Conservation (phyloP, 306 rosid genomes). For the Carpinus fangiana region DNA sequence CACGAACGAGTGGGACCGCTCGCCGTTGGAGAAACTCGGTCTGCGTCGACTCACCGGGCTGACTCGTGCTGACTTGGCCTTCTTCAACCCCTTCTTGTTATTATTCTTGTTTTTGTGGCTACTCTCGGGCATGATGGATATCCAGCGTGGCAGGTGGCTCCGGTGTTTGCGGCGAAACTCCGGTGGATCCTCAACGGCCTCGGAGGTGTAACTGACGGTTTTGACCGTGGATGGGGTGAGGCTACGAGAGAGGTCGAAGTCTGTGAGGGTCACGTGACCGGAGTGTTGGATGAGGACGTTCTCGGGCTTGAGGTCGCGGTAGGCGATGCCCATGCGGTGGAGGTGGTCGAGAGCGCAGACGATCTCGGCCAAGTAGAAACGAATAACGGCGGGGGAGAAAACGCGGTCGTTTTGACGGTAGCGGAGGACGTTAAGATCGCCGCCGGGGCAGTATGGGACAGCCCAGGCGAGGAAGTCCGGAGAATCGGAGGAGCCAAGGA, state of each 20-base stretch:
- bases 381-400: conserved; percentile 71
- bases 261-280: conserved; percentile 94
- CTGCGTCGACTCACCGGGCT: conserved; percentile 76
- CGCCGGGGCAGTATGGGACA: conserved; percentile 86
- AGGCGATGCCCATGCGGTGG: conserved; percentile 71
- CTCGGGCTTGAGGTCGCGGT: conserved; percentile 94
- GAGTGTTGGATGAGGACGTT: conserved; percentile 81
- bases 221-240: conserved; percentile 38
- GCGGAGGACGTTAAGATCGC: conserved; percentile 88
- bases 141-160: conserved; percentile 58
- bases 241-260: conserved; percentile 81
- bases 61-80: conserved; percentile 72
- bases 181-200: conserved; percentile 19
- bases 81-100: conserved; percentile 34
- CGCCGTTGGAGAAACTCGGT: conserved; percentile 61
- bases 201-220: conserved; percentile 3
- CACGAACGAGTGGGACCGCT: conserved; percentile 82
- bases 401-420: conserved; percentile 73
- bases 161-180: conserved; percentile 36
- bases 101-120: background rate
- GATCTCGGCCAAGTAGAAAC: conserved; percentile 81
- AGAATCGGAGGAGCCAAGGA: conserved; percentile 58
- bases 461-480: conserved; percentile 69
- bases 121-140: conserved; percentile 14
- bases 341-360: conserved; percentile 83